Evolutionary conservation across 306 rosid genomes (phyloP).

Genomic region (Trichosanthes cucumerina): DNA sequence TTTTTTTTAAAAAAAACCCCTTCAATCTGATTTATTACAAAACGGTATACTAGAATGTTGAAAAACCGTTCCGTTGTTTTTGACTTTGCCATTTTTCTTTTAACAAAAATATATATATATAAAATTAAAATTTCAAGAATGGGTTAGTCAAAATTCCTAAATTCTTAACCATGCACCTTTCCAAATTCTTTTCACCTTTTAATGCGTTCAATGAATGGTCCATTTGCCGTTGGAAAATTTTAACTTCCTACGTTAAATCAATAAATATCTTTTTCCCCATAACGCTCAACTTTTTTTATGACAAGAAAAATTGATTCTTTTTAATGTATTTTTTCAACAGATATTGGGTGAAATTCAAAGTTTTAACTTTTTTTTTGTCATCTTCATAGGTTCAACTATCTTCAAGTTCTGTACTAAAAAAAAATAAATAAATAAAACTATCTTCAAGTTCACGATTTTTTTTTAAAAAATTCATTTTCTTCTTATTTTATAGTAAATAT

Average conservation of each 20-base stretch:
- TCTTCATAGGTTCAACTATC: too few relatives aligned
- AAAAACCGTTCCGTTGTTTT: neutral
- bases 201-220: neutral
- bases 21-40: neutral
- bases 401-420: too few relatives aligned
- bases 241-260: neutral
- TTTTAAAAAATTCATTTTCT: too few relatives aligned
- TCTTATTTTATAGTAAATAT: too few relatives aligned
- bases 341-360: too few relatives aligned
- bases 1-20: too few relatives aligned
- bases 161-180: neutral
- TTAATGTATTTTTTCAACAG: too few relatives aligned
- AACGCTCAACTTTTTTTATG: too few relatives aligned
- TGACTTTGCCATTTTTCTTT: neutral
- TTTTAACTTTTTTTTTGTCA: too few relatives aligned
- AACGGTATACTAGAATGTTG: neutral
- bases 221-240: neutral
- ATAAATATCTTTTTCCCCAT: neutral
- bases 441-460: too few relatives aligned
- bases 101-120: neutral
- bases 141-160: neutral
- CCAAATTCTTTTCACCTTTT: conserved; percentile 4
- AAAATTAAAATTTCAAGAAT: neutral
- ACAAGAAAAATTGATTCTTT: too few relatives aligned
- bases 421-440: too few relatives aligned